Percentiles rank a stretch among this genome's conserved stretches.
These are phyloP conservation scores for Eimeria maxima DNA, from an alignment of 169 alveolate species.

Conservation along the genomic window DNA sequence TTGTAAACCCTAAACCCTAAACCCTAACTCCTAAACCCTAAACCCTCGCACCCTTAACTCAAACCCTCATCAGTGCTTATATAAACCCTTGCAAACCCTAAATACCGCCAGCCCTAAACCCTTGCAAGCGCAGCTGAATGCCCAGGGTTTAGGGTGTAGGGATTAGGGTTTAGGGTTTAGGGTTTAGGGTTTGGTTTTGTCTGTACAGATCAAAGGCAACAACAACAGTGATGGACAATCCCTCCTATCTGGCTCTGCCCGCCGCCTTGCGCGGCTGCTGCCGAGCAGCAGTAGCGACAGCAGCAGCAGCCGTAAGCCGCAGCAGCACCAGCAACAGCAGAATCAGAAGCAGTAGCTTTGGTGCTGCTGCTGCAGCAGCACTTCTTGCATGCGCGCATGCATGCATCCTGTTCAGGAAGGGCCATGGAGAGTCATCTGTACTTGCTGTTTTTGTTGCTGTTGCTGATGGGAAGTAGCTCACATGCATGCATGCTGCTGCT, in stretches of 20 bases:
- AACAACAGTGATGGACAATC: background rate
- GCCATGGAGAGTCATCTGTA: no score
- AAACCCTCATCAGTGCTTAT: no score
- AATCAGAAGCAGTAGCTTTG: no score
- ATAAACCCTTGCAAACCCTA: no score
- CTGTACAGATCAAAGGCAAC: background rate
- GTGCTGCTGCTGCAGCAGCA: no score
- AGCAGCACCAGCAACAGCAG: background rate
- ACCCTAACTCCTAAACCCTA: no score
- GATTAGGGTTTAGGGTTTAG: background rate
- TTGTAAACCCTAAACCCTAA: background rate
- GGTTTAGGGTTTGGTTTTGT: background rate
- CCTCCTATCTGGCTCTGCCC: background rate
- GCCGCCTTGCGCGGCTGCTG: conserved; percentile 2
- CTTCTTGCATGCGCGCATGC: background rate
- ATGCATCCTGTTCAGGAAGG: background rate
- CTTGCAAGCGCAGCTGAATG: no score
- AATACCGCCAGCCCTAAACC: no score
- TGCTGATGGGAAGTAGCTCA: background rate
- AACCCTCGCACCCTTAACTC: no score
- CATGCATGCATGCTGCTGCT: background rate
- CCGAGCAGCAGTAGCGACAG: background rate
- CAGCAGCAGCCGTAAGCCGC: conserved; percentile 14
- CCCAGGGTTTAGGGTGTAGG: no score
- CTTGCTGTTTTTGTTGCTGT: no score